These are phyloP conservation scores for Dichomitus squalens DNA, from an alignment of 1,284 basidiomycete genomes.

Conservation along the genomic window DNA sequence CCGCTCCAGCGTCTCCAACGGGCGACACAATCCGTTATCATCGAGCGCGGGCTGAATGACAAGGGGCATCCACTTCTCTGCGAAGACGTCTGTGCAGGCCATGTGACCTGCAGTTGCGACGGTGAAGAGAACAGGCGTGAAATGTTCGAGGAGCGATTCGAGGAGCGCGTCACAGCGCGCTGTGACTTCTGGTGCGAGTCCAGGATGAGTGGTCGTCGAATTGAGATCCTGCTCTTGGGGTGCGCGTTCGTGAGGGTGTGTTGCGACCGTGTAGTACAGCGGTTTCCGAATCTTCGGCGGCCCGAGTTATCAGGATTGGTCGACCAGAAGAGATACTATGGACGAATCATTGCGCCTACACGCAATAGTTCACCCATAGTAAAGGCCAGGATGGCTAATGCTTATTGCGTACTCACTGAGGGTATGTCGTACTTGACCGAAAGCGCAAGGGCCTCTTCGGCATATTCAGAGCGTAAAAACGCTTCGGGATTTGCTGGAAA, in stretches of 20 bases:
- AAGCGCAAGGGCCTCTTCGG: conserved; percentile 53
- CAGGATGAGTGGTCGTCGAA: conserved; percentile 12
- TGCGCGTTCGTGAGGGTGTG: conserved; percentile 50
- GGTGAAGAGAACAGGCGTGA: conserved; percentile 73
- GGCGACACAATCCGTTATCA: conserved; percentile 56
- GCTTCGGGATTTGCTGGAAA: conserved; percentile 40
- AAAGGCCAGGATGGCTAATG: not conserved
- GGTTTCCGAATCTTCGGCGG: conserved; percentile 55
- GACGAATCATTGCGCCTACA: too few species aligned
- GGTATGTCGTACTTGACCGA: conserved; percentile 46
- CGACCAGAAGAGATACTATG: too few species aligned
- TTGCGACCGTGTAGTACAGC: conserved; percentile 61
- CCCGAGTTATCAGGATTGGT: too few species aligned
- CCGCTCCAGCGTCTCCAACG: conserved; percentile 64
- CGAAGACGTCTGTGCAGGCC: conserved; percentile 70
- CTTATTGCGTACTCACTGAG: conserved; percentile 40
- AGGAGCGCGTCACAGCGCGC: conserved; percentile 34
- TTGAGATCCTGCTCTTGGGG: not conserved
- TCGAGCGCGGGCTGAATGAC: conserved; percentile 67
- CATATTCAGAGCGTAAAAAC: conserved; percentile 31
- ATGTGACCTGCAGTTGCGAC: conserved; percentile 67
- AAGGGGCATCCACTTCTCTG: conserved; percentile 67
- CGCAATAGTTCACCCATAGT: too few species aligned
- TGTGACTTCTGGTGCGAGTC: conserved; percentile 28
- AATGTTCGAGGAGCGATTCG: conserved; percentile 54